These are phyloP conservation scores for Tulasnella sp. DNA, from an alignment of 768 basidiomycete genomes.

Conservation along the genomic window DNA sequence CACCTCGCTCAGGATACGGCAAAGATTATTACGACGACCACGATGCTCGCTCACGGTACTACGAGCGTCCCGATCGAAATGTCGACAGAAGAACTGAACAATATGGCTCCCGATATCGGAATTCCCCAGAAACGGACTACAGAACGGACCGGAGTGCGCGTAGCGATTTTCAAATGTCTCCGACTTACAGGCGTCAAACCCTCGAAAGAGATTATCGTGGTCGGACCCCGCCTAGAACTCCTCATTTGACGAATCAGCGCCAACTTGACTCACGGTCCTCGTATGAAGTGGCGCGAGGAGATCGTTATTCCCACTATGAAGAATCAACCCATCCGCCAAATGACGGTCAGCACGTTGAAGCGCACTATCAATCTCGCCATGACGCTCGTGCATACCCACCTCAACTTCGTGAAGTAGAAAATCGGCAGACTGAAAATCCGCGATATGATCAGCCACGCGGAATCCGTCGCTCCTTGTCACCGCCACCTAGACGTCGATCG, in stretches of 20 bases:
- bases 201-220: neutral
- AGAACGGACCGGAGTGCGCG: neutral
- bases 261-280: neutral
- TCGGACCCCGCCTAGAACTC: neutral
- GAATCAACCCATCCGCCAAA: neutral
- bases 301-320: neutral
- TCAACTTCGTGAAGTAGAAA: neutral
- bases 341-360: neutral
- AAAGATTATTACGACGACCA: neutral
- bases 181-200: neutral
- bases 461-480: neutral
- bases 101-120: neutral
- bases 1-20: no score
- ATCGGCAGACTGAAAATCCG: neutral
- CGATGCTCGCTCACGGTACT: neutral
- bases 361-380: neutral
- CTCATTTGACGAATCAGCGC: neutral
- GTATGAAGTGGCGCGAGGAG: neutral
- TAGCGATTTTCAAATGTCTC: neutral
- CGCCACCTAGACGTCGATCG: neutral
- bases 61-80: neutral
- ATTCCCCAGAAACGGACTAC: neutral
- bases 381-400: neutral
- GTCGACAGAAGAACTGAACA: neutral
- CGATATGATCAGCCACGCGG: neutral